Evolutionary conservation across 306 rosid species (phyloP).

Genomic region (Gillenia trifoliata): DNA sequence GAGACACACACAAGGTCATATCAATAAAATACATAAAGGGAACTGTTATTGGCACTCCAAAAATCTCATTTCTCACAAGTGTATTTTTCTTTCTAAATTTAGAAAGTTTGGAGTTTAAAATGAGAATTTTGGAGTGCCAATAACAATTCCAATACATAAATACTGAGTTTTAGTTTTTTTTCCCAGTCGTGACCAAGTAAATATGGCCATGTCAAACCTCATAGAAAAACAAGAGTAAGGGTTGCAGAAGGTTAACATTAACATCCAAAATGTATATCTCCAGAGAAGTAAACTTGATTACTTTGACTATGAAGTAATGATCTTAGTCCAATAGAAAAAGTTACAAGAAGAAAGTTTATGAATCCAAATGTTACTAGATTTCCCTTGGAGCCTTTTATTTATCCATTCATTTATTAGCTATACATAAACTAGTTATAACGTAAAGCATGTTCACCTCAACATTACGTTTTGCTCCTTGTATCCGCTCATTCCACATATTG

Average conservation of each 20-base stretch:
- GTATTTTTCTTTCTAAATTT: no score
- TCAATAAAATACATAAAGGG: no score
- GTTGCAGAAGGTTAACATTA: neutral
- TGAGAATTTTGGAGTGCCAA: no score
- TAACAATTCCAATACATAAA: no score
- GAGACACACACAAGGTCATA: neutral
- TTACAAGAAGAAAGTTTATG: neutral
- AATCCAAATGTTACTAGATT: neutral
- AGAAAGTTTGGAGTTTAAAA: no score
- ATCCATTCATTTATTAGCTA: neutral
- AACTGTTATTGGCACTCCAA: no score
- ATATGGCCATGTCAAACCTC: neutral
- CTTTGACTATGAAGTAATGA: neutral
- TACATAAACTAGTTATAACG: neutral
- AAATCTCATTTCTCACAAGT: no score
- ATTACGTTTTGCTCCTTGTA: conserved; percentile 88
- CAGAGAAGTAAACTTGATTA: neutral
- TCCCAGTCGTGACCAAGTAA: neutral
- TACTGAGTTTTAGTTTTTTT: neutral
- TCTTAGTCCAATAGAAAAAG: neutral
- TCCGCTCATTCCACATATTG: conserved; percentile 99
- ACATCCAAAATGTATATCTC: neutral
- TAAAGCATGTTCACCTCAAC: conserved; percentile 65
- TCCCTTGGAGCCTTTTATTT: neutral
- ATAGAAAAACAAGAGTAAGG: neutral